Evolutionary conservation across 148 eudicot genomes (phyloP).

Genomic region (Rheum nobile): DNA sequence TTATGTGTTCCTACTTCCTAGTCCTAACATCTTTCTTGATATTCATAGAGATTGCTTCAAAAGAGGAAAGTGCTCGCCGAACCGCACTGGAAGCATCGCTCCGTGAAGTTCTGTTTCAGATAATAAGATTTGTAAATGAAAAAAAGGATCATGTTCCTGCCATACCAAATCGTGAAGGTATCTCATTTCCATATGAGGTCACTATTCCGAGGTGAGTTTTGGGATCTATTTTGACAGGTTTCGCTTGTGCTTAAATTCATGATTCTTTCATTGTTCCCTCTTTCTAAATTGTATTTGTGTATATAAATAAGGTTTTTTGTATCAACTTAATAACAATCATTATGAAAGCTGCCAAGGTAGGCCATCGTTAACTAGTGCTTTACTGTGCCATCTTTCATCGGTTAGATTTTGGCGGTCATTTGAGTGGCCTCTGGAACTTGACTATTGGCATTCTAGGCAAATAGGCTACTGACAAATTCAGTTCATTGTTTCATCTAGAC

Average conservation of each 20-base stretch:
- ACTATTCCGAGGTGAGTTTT: conserved; percentile 69
- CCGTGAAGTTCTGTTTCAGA: conserved; percentile 87
- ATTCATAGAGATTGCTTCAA: conserved; percentile 41
- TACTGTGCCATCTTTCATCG: not conserved
- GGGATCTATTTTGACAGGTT: not conserved
- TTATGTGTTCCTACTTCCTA: no score
- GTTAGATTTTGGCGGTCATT: not conserved
- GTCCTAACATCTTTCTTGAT: conserved; percentile 2
- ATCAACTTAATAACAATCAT: not conserved
- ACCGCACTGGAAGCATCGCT: conserved; percentile 73
- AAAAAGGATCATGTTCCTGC: conserved; percentile 93
- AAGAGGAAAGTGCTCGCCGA: conserved; percentile 62
- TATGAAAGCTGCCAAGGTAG: not conserved
- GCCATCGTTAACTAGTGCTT: not conserved
- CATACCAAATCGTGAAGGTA: conserved; percentile 67
- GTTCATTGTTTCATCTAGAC: not conserved
- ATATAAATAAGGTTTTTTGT: not conserved
- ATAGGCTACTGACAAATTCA: not conserved
- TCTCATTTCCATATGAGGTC: conserved; percentile 91
- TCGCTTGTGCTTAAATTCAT: not conserved
- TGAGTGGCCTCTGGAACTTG: not conserved
- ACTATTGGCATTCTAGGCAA: not conserved
- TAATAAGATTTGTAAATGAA: conserved; percentile 84
- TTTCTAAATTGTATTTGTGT: not conserved
- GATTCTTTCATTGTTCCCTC: not conserved